Base-by-base conservation (phyloP, 768 basidiomycete species). In the Sporobolomyces roseus region DNA sequence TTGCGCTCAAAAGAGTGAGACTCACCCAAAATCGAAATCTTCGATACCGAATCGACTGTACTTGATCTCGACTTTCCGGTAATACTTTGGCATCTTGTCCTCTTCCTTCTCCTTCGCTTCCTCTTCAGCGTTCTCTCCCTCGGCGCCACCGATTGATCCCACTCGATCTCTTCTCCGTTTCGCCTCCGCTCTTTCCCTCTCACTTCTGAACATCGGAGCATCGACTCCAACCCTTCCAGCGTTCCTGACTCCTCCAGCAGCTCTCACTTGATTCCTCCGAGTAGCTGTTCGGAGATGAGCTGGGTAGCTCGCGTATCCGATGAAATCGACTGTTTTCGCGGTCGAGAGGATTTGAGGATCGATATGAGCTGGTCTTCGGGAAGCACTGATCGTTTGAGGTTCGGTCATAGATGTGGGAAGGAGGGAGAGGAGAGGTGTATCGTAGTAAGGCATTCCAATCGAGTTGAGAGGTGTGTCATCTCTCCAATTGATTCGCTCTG, bases 41-140 rank as follows among this genome's bases (percentile, higher is more conserved):
- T 97, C 94, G 23, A 98, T 91, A 6, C 94, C 94, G 75, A 99
- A 99, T 76, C 93, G 94, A 45, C 91, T 93, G 77, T 99, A 99
- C 78, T 93, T 91, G 75, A 99, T 99, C 79, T 97, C 93, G 21
- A 96, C 93, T 75, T 87, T 88, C 65, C 89, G 86, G 78, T 96
- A 99, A 68, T 86, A 83, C 63, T 83, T 84, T 1, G 93, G 91
- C 54, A 92, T 84, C 25, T 70, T 38, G 23, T 65, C 72, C 7
- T 71, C 62, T 38, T 35, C 66, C 32, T 23, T 61, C 8, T 35
- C 66, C 32, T 23, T 61, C 8, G 45, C 43, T 25, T 68, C 61
- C 32, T 51, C 70, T 36, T 72, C 63, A 25, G 54, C 58, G 25
- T 65, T 51, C 19, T 56, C 29, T 12, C n/a, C 9, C 45, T 59